Conservation (phyloP, 192 early-diverging fungal genomes). For the Chytriomyces sp. region DNA sequence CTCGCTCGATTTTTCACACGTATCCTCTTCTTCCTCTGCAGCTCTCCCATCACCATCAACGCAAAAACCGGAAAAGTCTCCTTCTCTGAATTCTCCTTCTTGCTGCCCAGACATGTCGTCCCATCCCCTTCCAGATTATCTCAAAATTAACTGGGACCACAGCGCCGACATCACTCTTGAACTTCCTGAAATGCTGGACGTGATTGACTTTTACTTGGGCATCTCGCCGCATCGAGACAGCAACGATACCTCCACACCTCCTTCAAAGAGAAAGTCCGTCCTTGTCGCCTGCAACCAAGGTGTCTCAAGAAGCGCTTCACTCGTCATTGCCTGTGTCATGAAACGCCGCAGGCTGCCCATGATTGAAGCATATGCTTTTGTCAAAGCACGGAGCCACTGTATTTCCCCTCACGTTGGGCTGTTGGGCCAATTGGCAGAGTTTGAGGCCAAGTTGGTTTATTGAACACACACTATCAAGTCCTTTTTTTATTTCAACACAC, state of each 20-base stretch:
- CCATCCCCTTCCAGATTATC: conserved; percentile 1
- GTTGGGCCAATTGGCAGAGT: conserved; percentile 69
- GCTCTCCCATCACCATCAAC: neutral
- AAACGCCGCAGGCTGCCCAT: conserved; percentile 61
- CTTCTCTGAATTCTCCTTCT: neutral
- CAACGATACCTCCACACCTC: neutral
- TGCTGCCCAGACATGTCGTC: neutral
- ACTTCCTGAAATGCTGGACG: conserved; percentile 40
- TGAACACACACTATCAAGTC: neutral
- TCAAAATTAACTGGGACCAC: conserved; percentile 72
- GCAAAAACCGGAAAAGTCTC: neutral
- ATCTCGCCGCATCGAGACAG: too few relatives aligned
- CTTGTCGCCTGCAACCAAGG: conserved; percentile 90
- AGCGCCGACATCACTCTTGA: conserved; percentile 45
- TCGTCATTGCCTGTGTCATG: conserved; percentile 93
- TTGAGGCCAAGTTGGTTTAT: neutral
- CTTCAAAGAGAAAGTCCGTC: conserved; percentile 39
- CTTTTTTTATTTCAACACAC: neutral
- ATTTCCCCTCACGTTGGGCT: conserved; percentile 86
- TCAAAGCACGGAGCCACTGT: conserved; percentile 67
- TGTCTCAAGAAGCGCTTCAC: conserved; percentile 82
- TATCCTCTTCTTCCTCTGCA: neutral
- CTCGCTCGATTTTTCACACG: too few relatives aligned
- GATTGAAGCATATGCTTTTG: conserved; percentile 74
- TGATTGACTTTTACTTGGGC: neutral